Conservation (phyloP, 202 grass and related monocot species). For the Musa balbisiana region DNA sequence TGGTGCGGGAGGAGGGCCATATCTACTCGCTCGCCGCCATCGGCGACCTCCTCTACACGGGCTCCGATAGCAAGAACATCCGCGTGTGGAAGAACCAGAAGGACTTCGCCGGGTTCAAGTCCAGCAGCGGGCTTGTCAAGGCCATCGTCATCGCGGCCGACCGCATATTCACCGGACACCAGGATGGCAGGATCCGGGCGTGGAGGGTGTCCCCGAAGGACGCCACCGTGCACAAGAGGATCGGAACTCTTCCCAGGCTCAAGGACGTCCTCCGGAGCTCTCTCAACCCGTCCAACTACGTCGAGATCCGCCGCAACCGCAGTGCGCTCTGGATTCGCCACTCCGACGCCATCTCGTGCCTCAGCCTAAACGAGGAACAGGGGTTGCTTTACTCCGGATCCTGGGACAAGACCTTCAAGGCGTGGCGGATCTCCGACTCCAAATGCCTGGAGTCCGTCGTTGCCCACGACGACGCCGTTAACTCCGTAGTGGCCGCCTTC, state of each 20-base stretch:
- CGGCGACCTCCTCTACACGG: background rate
- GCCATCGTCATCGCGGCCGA: background rate
- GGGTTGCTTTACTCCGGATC: background rate
- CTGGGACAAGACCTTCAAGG: constrained; percentile 8
- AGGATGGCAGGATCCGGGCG: background rate
- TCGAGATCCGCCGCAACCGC: background rate
- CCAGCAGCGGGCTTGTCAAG: background rate
- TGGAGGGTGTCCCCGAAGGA: background rate
- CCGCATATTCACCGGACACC: background rate
- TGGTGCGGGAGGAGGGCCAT: background rate
- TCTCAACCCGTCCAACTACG: background rate
- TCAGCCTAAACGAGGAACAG: background rate
- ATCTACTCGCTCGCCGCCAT: background rate
- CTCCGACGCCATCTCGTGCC: constrained; percentile 3
- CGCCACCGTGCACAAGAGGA: background rate
- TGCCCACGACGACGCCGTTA: background rate
- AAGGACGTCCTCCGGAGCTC: constrained; percentile 1
- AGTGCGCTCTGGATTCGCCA: constrained; percentile 3
- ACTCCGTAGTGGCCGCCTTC: too few species aligned
- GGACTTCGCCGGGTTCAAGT: constrained; percentile 5
- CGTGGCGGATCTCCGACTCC: background rate
- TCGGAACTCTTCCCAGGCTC: background rate
- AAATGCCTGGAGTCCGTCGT: background rate
- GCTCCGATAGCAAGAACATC: constrained; percentile 8
- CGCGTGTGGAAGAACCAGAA: constrained; percentile 2